phyloP scores from a whole-genome alignment of 129 eudicot species.

The Pulicaria dysenterica region DNA sequence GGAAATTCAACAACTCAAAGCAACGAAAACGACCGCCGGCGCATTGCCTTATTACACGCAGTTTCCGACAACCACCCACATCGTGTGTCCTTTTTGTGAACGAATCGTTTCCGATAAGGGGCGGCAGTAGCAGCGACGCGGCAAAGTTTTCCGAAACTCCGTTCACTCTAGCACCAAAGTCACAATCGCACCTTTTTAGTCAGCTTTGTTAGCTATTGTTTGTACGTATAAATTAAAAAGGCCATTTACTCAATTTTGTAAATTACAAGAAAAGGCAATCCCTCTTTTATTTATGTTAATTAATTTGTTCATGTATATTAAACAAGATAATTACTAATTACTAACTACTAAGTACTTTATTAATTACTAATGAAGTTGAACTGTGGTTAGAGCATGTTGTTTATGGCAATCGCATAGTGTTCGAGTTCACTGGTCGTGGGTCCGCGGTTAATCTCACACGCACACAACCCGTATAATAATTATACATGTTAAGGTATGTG shows the following conservation, averaged over 20 bases:
- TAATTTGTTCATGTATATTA: neutral
- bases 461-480: too few species aligned
- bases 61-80: constrained; percentile 41
- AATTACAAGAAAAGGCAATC: neutral
- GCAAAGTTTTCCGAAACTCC: neutral
- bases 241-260: neutral
- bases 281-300: neutral
- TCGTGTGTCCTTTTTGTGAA: constrained; percentile 60
- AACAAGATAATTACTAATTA: too few species aligned
- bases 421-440: too few species aligned
- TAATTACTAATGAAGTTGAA: too few species aligned
- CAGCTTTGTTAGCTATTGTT: constrained; percentile 12
- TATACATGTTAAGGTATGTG: too few species aligned
- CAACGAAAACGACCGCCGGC: constrained; percentile 15
- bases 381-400: too few species aligned
- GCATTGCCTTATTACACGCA: constrained; percentile 28
- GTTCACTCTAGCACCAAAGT: constrained; percentile 29
- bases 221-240: neutral
- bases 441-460: too few species aligned
- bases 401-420: too few species aligned
- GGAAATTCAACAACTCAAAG: constrained; percentile 51
- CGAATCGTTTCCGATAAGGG: constrained; percentile 13
- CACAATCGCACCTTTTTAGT: constrained; percentile 37
- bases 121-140: neutral
- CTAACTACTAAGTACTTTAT: too few species aligned